Evolutionary conservation across 257 asterid genomes (phyloP).

Genomic region (Marsdenia floribunda): DNA sequence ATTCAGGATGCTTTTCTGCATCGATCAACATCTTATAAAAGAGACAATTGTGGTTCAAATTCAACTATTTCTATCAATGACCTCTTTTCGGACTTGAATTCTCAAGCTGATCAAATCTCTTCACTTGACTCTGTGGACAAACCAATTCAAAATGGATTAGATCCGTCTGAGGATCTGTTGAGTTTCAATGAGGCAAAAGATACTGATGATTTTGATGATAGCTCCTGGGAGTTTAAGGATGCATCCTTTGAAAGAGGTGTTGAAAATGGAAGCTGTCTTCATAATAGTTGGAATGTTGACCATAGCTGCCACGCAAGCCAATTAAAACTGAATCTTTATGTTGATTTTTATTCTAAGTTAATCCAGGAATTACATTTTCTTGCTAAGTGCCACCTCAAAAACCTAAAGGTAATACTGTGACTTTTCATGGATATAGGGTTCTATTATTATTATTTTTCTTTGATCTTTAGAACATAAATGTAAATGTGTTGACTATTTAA

Average conservation of each 20-base stretch:
- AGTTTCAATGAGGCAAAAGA: slow-evolving; percentile 29
- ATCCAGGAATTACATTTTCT: slow-evolving; percentile 41
- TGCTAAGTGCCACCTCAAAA: slow-evolving; percentile 38
- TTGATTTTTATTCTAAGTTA: slow-evolving; percentile 58
- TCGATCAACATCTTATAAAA: slow-evolving; percentile 35
- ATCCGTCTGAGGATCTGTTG: slow-evolving; percentile 27
- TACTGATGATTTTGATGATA: slow-evolving; percentile 37
- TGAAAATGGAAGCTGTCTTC: slow-evolving; percentile 25
- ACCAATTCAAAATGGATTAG: slow-evolving; percentile 25
- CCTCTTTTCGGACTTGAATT: slow-evolving; percentile 57
- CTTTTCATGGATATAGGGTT: not conserved
- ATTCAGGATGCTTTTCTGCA: slow-evolving; percentile 34
- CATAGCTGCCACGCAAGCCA: slow-evolving; percentile 33
- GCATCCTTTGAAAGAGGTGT: slow-evolving; percentile 29
- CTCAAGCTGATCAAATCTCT: slow-evolving; percentile 47
- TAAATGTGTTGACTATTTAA: not conserved
- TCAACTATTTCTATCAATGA: slow-evolving; percentile 44
- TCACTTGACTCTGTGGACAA: slow-evolving; percentile 23
- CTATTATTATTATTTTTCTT: not conserved
- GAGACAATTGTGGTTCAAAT: slow-evolving; percentile 30
- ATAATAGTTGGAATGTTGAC: slow-evolving; percentile 30
- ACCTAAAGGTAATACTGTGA: slow-evolving; percentile 41
- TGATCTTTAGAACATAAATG: not conserved
- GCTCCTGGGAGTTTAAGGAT: slow-evolving; percentile 58
- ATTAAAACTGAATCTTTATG: slow-evolving; percentile 37